These are phyloP conservation scores for Taphrina betulina DNA, from an alignment of 1,139 yeast species.

Conservation along the genomic window DNA sequence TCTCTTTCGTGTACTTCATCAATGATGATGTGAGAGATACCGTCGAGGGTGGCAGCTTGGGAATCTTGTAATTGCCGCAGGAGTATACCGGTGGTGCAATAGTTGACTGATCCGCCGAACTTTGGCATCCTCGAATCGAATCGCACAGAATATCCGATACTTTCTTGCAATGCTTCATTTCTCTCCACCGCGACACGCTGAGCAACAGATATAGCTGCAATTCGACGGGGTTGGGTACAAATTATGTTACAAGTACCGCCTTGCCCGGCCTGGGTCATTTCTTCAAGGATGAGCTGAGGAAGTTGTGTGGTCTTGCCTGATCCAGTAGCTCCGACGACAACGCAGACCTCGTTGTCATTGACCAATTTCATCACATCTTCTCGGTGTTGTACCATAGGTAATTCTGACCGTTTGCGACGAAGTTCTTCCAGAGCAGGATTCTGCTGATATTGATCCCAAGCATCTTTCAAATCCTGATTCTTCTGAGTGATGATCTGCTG, in stretches of 20 bases:
- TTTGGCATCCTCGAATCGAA: slow-evolving; percentile 70
- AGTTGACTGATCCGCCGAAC: slow-evolving; percentile 64
- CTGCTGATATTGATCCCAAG: slow-evolving; percentile 26
- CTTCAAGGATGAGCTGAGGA: slow-evolving; percentile 74
- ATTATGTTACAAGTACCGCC: slow-evolving; percentile 57
- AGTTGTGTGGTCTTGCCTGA: slow-evolving; percentile 97
- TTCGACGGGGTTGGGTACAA: slow-evolving; percentile 73
- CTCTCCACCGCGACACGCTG: slow-evolving; percentile 63
- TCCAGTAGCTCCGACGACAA: slow-evolving; percentile 94
- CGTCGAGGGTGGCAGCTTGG: slow-evolving; percentile 55
- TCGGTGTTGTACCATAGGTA: slow-evolving; percentile 36
- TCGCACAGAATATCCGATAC: slow-evolving; percentile 76
- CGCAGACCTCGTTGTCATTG: slow-evolving; percentile 67
- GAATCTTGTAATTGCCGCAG: slow-evolving; percentile 57
- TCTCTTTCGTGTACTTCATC: slow-evolving; percentile 88
- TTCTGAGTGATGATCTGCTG: neutral
- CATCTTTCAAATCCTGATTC: slow-evolving; percentile 14
- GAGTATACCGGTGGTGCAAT: slow-evolving; percentile 78
- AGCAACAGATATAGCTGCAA: slow-evolving; percentile 70
- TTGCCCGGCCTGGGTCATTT: slow-evolving; percentile 54
- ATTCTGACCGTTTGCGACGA: slow-evolving; percentile 34
- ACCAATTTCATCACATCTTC: slow-evolving; percentile 35
- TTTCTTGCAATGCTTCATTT: slow-evolving; percentile 54
- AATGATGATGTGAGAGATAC: slow-evolving; percentile 64
- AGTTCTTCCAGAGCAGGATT: slow-evolving; percentile 25